Evolutionary conservation across 1,139 yeast genomes (phyloP).

Genomic region (Pneumocystis oryctolagi): DNA sequence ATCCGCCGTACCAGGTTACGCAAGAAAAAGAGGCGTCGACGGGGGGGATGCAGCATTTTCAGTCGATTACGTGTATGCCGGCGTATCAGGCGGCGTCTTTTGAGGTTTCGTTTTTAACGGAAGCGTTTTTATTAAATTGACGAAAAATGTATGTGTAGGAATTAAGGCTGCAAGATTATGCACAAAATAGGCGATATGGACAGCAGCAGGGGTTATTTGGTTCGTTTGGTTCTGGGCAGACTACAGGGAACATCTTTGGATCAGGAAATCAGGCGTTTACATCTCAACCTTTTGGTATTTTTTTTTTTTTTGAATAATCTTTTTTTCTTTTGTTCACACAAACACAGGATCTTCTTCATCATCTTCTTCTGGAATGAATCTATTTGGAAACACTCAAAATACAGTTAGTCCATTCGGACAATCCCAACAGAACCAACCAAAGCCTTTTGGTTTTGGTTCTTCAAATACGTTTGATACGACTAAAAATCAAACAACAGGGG

Average conservation of each 20-base stretch:
- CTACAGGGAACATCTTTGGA: constrained; percentile 2
- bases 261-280: neutral
- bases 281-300: neutral
- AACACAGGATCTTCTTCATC: neutral
- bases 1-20: constrained; percentile 32
- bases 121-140: neutral
- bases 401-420: neutral
- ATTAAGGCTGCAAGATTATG: constrained; percentile 75
- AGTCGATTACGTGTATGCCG: constrained; percentile 76
- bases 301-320: neutral
- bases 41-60: constrained; percentile 41
- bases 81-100: constrained; percentile 67
- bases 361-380: neutral
- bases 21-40: constrained; percentile 55
- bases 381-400: neutral
- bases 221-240: constrained; percentile 17
- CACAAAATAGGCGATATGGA: constrained; percentile 55
- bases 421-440: neutral
- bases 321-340: neutral
- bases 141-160: constrained; percentile 19
- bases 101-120: constrained; percentile 34
- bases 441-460: neutral
- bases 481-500: constrained; percentile 8
- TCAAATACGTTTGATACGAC: constrained; percentile 3
- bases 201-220: constrained; percentile 20